Percentiles rank a stretch among this genome's conserved stretches.
These are phyloP conservation scores for Phoma sp. DNA, from an alignment of 2,329 filamentous ascomycete species.

Conservation along the genomic window DNA sequence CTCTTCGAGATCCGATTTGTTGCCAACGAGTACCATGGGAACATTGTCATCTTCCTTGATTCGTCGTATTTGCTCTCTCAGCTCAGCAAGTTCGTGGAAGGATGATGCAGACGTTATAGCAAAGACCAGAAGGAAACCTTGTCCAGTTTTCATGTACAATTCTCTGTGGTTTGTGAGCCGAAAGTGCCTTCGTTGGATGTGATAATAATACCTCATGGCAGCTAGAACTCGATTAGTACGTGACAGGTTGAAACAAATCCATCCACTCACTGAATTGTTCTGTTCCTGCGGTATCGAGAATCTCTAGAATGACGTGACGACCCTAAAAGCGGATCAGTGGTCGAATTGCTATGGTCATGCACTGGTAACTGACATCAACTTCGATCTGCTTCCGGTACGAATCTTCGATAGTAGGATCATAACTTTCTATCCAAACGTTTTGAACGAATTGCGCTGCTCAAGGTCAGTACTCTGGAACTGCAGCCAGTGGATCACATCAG, in stretches of 20 bases:
- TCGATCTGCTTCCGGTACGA: constrained; percentile 68
- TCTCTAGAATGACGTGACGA: constrained; percentile 87
- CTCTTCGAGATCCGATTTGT: constrained; percentile 90
- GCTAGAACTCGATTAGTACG: constrained; percentile 31
- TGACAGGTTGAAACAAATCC: background rate
- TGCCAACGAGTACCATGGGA: constrained; percentile 88
- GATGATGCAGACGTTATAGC: constrained; percentile 86
- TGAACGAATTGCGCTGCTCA: constrained; percentile 81
- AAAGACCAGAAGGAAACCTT: constrained; percentile 91
- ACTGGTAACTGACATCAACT: constrained; percentile 74
- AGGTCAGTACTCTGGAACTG: constrained; percentile 22
- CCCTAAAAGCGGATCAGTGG: constrained; percentile 60
- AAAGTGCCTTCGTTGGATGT: constrained; percentile 14
- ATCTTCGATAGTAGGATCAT: constrained; percentile 68
- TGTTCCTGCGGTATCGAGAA: constrained; percentile 89
- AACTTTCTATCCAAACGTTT: constrained; percentile 88
- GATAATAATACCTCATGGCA: constrained; percentile 43
- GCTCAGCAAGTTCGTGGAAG: constrained; percentile 78
- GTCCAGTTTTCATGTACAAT: constrained; percentile 83
- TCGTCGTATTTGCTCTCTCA: constrained; percentile 87
- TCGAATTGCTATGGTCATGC: background rate
- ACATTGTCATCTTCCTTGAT: constrained; percentile 88
- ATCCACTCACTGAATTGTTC: constrained; percentile 83
- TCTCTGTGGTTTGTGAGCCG: constrained; percentile 34
- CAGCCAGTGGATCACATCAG: background rate